These are phyloP conservation scores for Ogataea pignaliae DNA, from an alignment of 805 yeast species.

Conservation along the genomic window DNA sequence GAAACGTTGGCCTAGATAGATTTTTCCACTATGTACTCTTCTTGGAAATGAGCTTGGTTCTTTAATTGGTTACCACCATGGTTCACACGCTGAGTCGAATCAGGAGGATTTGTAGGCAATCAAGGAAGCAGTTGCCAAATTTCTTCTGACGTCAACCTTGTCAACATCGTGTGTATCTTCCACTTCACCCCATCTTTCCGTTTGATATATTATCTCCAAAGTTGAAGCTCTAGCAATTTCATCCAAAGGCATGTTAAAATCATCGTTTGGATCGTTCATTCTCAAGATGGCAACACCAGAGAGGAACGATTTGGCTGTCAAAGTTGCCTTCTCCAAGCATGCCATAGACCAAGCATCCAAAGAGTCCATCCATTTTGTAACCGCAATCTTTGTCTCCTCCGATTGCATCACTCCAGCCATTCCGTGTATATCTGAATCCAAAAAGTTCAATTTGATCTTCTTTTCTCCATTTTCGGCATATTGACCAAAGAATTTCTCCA, in stretches of 20 bases:
- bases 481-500: constrained; percentile 53
- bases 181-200: constrained; percentile 94
- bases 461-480: constrained; percentile 28
- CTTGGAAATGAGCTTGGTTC: no score
- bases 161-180: constrained; percentile 99
- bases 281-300: constrained; percentile 70
- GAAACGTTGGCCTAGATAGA: no score
- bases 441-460: constrained; percentile 40
- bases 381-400: constrained; percentile 54
- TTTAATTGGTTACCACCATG: no score
- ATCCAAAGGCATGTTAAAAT: constrained; percentile 44
- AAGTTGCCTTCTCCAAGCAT: constrained; percentile 85
- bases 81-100: no score
- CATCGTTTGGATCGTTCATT: constrained; percentile 29
- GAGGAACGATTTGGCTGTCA: constrained; percentile 80
- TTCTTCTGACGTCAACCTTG: constrained; percentile 80
- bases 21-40: no score
- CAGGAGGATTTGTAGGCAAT: constrained; percentile 32
- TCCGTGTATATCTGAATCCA: constrained; percentile 82
- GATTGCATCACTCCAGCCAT: constrained; percentile 76
- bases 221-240: constrained; percentile 74
- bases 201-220: constrained; percentile 80
- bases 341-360: constrained; percentile 76
- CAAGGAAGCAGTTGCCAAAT: constrained; percentile 73
- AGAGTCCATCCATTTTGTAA: constrained; percentile 54